These are phyloP conservation scores for Colletotrichum filicis DNA, from an alignment of 2,329 filamentous ascomycete species.

Conservation along the genomic window DNA sequence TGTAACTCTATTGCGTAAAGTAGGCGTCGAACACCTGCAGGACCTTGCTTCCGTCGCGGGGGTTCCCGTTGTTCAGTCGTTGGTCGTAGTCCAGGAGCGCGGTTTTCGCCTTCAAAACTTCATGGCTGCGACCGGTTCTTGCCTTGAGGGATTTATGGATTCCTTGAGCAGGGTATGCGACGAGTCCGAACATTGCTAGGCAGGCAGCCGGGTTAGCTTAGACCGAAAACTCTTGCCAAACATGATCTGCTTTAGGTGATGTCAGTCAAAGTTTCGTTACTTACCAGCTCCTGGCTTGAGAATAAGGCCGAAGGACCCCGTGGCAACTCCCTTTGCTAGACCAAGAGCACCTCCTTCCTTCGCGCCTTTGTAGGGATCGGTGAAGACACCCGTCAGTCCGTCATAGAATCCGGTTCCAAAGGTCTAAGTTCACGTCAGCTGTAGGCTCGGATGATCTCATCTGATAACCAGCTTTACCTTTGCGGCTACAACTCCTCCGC, in stretches of 20 bases:
- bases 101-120: slow-evolving; percentile 4
- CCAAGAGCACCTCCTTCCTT: slow-evolving; percentile 45
- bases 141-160: slow-evolving; percentile 45
- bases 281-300: slow-evolving; percentile 41
- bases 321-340: slow-evolving; percentile 46
- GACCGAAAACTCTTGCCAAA: not conserved
- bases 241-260: not conserved
- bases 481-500: slow-evolving; percentile 43
- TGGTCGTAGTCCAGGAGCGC: not conserved
- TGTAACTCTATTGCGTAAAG: slow-evolving; percentile 11
- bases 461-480: slow-evolving; percentile 31
- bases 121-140: not conserved
- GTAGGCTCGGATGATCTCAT: not conserved
- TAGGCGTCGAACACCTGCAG: slow-evolving; percentile 21
- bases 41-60: slow-evolving; percentile 1
- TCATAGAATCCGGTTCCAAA: slow-evolving; percentile 43
- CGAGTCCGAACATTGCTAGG: slow-evolving; percentile 40
- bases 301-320: slow-evolving; percentile 41
- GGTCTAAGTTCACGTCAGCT: not conserved
- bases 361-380: slow-evolving; percentile 43
- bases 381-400: slow-evolving; percentile 44
- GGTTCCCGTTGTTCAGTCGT: not conserved
- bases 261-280: slow-evolving; percentile 1
- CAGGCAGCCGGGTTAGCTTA: not conserved
- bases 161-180: slow-evolving; percentile 46